A percentile compares a stretch with the other conserved stretches of the same genome.
These are phyloP conservation scores for Nicotiana tomentosiformis DNA, from an alignment of 257 asterid genomes.

Conservation along the genomic window DNA sequence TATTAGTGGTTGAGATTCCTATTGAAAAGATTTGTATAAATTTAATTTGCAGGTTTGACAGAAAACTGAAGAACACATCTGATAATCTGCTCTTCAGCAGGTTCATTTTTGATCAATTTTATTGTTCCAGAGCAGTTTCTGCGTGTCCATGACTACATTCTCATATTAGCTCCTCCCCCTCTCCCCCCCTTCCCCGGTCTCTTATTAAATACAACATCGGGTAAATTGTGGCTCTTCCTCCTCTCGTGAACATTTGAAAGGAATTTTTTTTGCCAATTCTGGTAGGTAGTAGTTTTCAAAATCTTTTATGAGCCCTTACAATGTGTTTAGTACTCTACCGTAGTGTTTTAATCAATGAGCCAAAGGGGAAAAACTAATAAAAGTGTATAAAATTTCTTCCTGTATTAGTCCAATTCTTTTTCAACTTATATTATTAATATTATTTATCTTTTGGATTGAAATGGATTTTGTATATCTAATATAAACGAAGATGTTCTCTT, in stretches of 20 bases:
- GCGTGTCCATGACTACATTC: background rate
- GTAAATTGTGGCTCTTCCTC: background rate
- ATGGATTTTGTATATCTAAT: too few species aligned
- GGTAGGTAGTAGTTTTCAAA: too few species aligned
- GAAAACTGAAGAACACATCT: slow-evolving; percentile 81
- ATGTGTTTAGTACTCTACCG: too few species aligned
- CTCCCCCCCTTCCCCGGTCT: background rate
- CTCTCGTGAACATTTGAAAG: background rate
- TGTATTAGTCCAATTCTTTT: too few species aligned
- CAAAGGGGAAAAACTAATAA: too few species aligned
- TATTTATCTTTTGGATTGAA: too few species aligned
- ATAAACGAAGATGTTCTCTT: too few species aligned
- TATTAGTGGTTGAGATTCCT: background rate
- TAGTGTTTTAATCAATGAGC: too few species aligned
- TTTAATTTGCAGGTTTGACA: slow-evolving; percentile 76
- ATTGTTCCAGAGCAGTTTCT: background rate
- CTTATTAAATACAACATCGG: background rate
- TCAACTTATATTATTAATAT: too few species aligned
- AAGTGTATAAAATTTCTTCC: too few species aligned
- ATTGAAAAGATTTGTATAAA: slow-evolving; percentile 1
- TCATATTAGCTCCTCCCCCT: background rate
- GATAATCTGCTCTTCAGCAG: slow-evolving; percentile 97
- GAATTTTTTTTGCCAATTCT: background rate
- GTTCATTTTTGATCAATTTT: slow-evolving; percentile 23
- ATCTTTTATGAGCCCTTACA: too few species aligned